These are phyloP conservation scores for Stevia rebaudiana DNA, from an alignment of 140 eudicot species.

Conservation along the genomic window DNA sequence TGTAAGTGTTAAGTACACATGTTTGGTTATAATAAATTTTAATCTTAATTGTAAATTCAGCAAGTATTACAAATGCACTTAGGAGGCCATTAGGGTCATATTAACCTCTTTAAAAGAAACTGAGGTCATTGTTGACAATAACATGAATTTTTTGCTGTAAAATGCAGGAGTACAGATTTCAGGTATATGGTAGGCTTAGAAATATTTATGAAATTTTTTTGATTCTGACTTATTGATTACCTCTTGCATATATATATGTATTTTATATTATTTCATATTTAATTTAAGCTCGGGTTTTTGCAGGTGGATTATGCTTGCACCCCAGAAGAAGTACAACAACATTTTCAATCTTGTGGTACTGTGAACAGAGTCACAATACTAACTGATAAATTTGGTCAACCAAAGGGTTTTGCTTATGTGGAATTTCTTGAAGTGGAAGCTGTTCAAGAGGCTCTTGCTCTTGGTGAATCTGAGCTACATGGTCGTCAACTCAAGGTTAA, in stretches of 20 bases:
- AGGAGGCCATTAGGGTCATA: too few relatives aligned
- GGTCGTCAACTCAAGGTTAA: slow-evolving; percentile 95
- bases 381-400: slow-evolving; percentile 84
- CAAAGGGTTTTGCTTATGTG: slow-evolving; percentile 88
- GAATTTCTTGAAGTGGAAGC: slow-evolving; percentile 84
- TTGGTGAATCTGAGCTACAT: slow-evolving; percentile 80
- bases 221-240: neutral
- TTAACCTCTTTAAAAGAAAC: neutral
- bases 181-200: neutral
- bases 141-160: neutral
- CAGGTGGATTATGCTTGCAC: slow-evolving; percentile 94
- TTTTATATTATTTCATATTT: neutral
- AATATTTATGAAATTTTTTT: too few relatives aligned
- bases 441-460: slow-evolving; percentile 64
- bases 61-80: too few relatives aligned
- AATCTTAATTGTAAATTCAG: neutral
- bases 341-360: slow-evolving; percentile 88
- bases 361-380: slow-evolving; percentile 82
- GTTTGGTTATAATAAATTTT: neutral
- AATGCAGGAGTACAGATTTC: neutral
- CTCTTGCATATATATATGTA: slow-evolving; percentile 1
- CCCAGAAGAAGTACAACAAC: slow-evolving; percentile 89
- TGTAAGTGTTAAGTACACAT: neutral
- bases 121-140: neutral
- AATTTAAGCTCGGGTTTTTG: neutral